Conservation (phyloP, 495 filamentous ascomycete species). For the Neurospora sp. region DNA sequence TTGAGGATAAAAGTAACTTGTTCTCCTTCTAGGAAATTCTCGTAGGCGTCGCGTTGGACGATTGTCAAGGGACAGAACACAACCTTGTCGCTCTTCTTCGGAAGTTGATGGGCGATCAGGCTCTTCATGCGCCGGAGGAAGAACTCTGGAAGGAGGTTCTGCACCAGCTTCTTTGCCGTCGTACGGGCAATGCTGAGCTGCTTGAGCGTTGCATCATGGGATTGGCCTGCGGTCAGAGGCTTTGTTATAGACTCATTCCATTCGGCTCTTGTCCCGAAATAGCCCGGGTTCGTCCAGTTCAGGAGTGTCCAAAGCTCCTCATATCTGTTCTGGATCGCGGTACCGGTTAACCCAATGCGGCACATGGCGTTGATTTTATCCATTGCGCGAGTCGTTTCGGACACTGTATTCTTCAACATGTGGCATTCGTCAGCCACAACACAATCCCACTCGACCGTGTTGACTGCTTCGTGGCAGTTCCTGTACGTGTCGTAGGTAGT, state of each 20-base stretch:
- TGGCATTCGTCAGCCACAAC: constrained; percentile 98
- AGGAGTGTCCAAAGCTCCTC: constrained; percentile 94
- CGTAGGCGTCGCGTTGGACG: constrained; percentile 76
- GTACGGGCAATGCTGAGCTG: constrained; percentile 73
- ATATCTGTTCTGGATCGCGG: constrained; percentile 96
- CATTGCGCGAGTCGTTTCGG: constrained; percentile 78
- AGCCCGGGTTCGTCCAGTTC: constrained; percentile 93
- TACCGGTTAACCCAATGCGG: constrained; percentile 87
- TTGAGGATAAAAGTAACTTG: constrained; percentile 58
- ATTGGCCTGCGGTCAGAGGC: constrained; percentile 76
- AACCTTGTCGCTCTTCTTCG: constrained; percentile 87
- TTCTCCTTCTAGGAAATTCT: constrained; percentile 65
- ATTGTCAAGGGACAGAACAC: constrained; percentile 90
- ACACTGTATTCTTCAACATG: constrained; percentile 68
- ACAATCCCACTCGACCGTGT: constrained; percentile 87
- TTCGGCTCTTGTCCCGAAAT: constrained; percentile 63
- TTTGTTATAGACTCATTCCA: constrained; percentile 72
- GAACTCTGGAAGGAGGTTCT: constrained; percentile 83
- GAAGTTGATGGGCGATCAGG: constrained; percentile 87
- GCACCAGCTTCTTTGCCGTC: constrained; percentile 75
- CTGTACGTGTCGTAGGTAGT: constrained; percentile 90
- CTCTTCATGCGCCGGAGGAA: constrained; percentile 92
- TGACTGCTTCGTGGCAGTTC: constrained; percentile 61
- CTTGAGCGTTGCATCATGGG: constrained; percentile 77
- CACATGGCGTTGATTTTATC: constrained; percentile 88